These are phyloP conservation scores for Neonectria magnoliae DNA, from an alignment of 2,329 filamentous ascomycete species.

Conservation along the genomic window DNA sequence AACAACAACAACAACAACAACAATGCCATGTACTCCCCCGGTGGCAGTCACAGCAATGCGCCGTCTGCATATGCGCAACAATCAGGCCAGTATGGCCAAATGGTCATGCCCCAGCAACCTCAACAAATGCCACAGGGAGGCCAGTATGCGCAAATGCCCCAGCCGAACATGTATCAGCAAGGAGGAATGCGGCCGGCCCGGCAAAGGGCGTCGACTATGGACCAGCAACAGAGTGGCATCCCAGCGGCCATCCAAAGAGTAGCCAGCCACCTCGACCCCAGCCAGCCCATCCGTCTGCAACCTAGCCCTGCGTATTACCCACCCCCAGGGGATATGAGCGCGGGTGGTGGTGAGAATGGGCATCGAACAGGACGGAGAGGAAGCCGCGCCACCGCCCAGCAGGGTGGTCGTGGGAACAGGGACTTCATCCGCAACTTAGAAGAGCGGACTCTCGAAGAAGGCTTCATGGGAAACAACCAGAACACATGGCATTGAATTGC, in stretches of 20 bases:
- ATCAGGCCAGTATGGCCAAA: constrained; percentile 74
- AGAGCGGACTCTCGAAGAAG: constrained; percentile 92
- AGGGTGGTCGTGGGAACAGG: constrained; percentile 70
- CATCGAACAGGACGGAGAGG: constrained; percentile 75
- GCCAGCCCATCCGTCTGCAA: constrained; percentile 90
- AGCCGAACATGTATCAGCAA: constrained; percentile 70
- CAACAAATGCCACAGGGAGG: constrained; percentile 69
- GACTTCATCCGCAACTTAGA: constrained; percentile 97
- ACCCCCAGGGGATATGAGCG: constrained; percentile 81
- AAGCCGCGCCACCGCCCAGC: constrained; percentile 71
- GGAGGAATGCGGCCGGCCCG: constrained; percentile 76
- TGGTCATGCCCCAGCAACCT: constrained; percentile 75
- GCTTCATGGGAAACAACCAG: constrained; percentile 75
- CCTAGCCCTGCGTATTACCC: constrained; percentile 98
- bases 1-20: no score
- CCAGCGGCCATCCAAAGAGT: constrained; percentile 93
- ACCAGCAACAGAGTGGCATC: constrained; percentile 92
- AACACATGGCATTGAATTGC: constrained; percentile 72
- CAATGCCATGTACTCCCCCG: constrained; percentile 81
- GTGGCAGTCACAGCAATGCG: constrained; percentile 55
- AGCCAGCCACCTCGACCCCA: constrained; percentile 94
- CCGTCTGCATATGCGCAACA: constrained; percentile 84
- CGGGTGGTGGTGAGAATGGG: constrained; percentile 65
- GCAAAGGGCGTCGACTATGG: constrained; percentile 95
- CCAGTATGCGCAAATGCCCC: constrained; percentile 68